phyloP scores from a whole-genome alignment of 2,329 filamentous ascomycete genomes.

The Xylaria sp. region DNA sequence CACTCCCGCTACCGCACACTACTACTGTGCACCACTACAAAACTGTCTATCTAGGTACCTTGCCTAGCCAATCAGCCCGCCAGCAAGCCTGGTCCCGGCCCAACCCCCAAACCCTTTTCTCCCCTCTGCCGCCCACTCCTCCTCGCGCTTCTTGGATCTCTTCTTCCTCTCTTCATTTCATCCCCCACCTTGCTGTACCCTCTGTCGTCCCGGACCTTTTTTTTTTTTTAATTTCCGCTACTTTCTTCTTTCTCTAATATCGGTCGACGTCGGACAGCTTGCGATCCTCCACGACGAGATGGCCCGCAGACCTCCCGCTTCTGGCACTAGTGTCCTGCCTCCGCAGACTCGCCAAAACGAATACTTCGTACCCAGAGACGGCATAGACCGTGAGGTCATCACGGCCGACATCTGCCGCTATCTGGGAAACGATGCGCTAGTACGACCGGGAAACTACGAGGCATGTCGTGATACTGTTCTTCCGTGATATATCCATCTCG shows the following conservation, averaged over 20 bases:
- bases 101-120: conserved; percentile 43
- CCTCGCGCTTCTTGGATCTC: conserved; percentile 43
- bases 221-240: conserved; percentile 36
- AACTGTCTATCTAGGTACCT: conserved; percentile 2
- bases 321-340: conserved; percentile 54
- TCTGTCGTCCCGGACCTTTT: conserved; percentile 34
- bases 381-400: conserved; percentile 86
- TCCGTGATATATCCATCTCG: neutral
- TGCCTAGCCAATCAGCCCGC: conserved; percentile 25
- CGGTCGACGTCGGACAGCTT: conserved; percentile 41
- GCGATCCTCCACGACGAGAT: conserved; percentile 41
- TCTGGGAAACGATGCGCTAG: conserved; percentile 83
- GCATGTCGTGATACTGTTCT: conserved; percentile 56
- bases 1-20: neutral
- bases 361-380: conserved; percentile 83
- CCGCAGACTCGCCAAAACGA: conserved; percentile 72
- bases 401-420: conserved; percentile 87
- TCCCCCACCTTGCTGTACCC: conserved; percentile 36
- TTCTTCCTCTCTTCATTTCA: conserved; percentile 35
- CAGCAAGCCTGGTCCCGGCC: conserved; percentile 42
- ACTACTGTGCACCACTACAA: conserved; percentile 26
- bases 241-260: conserved; percentile 36
- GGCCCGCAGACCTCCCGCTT: conserved; percentile 53
- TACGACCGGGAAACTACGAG: conserved; percentile 79
- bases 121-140: conserved; percentile 45